Evolutionary conservation across 306 rosid species (phyloP).

Genomic region (Benincasa hispida): DNA sequence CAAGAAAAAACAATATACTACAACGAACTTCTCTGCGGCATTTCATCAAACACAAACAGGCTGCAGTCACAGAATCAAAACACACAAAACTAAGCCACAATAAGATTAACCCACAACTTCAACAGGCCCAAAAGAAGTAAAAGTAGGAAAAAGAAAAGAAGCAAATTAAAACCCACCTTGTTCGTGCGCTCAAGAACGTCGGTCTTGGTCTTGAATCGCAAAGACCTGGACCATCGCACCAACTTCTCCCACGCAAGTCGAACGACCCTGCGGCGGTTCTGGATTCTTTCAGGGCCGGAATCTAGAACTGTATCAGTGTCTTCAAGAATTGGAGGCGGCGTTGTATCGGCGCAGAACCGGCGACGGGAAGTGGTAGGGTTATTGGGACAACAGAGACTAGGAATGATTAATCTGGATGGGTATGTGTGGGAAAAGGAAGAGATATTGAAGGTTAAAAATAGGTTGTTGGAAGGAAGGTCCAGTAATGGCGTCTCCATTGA

Average conservation of each 20-base stretch:
- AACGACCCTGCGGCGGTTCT: slow-evolving; percentile 56
- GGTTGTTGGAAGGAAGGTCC: not conserved
- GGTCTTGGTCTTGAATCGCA: slow-evolving; percentile 63
- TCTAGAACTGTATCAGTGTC: slow-evolving; percentile 7
- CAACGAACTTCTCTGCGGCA: not conserved
- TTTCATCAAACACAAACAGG: slow-evolving; percentile 2
- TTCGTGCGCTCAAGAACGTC: slow-evolving; percentile 78
- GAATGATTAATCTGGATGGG: not conserved
- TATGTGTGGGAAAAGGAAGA: not conserved
- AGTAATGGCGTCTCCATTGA: slow-evolving; percentile 5
- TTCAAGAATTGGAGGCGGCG: slow-evolving; percentile 10
- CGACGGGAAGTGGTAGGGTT: not conserved
- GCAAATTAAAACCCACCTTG: slow-evolving; percentile 33
- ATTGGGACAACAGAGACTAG: not conserved
- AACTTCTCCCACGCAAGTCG: slow-evolving; percentile 89
- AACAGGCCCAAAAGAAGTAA: not conserved
- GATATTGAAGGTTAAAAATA: not conserved
- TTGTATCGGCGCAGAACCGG: not conserved
- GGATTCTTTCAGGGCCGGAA: slow-evolving; percentile 25
- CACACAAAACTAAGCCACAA: not conserved
- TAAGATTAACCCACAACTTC: not conserved
- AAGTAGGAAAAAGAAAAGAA: not conserved
- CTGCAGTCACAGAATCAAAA: not conserved
- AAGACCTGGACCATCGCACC: slow-evolving; percentile 81
- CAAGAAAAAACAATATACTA: not conserved